These are phyloP conservation scores for Fraxinus platypoda DNA, from an alignment of 305 asterid species.

Conservation along the genomic window DNA sequence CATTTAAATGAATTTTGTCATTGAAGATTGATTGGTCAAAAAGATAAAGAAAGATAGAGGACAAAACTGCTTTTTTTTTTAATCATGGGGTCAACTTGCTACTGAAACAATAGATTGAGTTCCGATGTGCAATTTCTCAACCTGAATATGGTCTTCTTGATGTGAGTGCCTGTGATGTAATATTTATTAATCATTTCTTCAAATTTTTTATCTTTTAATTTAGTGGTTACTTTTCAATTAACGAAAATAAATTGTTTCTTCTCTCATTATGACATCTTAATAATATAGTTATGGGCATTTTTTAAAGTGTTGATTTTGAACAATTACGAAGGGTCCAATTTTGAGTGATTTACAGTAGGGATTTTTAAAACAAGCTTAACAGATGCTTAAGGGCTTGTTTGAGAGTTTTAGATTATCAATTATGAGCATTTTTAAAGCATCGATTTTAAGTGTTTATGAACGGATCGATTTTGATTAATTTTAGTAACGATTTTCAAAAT, in stretches of 20 bases:
- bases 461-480: no score
- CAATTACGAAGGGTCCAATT: background rate
- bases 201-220: background rate
- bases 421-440: no score
- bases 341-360: no score
- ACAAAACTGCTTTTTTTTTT: background rate
- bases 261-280: background rate
- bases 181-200: background rate
- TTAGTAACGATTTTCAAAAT: no score
- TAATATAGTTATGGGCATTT: background rate
- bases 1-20: background rate
- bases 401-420: no score
- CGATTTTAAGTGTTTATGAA: no score
- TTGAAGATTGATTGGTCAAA: background rate
- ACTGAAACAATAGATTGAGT: background rate
- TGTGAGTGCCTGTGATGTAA: background rate
- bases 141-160: background rate
- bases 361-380: background rate
- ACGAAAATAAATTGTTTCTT: background rate
- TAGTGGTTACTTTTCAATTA: no score
- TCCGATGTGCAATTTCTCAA: background rate
- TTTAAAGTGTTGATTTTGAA: background rate
- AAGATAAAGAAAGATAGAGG: background rate
- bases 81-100: background rate
- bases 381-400: no score